phyloP scores from a whole-genome alignment of 495 filamentous ascomycete genomes.

The Penicillium fimorum region DNA sequence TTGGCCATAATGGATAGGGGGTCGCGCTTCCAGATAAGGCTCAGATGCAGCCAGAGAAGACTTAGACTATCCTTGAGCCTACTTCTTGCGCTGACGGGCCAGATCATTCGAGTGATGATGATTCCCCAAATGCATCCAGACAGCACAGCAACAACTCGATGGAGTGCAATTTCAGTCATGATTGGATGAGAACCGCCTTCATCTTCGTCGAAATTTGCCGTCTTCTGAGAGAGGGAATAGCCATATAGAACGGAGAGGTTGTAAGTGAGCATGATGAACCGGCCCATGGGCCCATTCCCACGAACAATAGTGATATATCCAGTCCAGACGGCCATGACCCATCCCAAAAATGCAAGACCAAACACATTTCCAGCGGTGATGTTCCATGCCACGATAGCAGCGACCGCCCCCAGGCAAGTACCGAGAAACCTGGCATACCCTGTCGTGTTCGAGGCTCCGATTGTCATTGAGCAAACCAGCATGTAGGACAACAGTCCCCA shows the following conservation, averaged over 20 bases:
- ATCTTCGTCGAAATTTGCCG: slow-evolving; percentile 66
- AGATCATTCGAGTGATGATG: slow-evolving; percentile 83
- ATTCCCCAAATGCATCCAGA: slow-evolving; percentile 90
- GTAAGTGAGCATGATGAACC: slow-evolving; percentile 92
- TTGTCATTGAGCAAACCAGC: slow-evolving; percentile 97
- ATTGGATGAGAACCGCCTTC: slow-evolving; percentile 84
- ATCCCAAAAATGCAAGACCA: slow-evolving; percentile 73
- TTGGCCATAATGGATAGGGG: slow-evolving; percentile 72
- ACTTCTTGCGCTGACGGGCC: slow-evolving; percentile 84
- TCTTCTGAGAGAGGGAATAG: slow-evolving; percentile 78
- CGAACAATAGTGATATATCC: slow-evolving; percentile 85
- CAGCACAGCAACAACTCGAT: slow-evolving; percentile 85
- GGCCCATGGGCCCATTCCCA: slow-evolving; percentile 84
- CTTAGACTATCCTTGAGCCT: slow-evolving; percentile 86
- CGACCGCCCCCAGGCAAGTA: slow-evolving; percentile 75
- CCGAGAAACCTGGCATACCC: slow-evolving; percentile 84
- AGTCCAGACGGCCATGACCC: slow-evolving; percentile 74
- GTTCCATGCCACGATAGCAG: slow-evolving; percentile 75
- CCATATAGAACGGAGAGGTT: slow-evolving; percentile 96
- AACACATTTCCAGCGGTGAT: slow-evolving; percentile 68
- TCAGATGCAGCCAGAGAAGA: slow-evolving; percentile 87
- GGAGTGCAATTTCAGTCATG: slow-evolving; percentile 85
- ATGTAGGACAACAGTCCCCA: slow-evolving; percentile 97
- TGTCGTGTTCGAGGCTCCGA: slow-evolving; percentile 91
- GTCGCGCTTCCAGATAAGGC: slow-evolving; percentile 96